These are phyloP conservation scores for Dacryopinax spathularia DNA, from an alignment of 768 basidiomycete species.

Conservation along the genomic window DNA sequence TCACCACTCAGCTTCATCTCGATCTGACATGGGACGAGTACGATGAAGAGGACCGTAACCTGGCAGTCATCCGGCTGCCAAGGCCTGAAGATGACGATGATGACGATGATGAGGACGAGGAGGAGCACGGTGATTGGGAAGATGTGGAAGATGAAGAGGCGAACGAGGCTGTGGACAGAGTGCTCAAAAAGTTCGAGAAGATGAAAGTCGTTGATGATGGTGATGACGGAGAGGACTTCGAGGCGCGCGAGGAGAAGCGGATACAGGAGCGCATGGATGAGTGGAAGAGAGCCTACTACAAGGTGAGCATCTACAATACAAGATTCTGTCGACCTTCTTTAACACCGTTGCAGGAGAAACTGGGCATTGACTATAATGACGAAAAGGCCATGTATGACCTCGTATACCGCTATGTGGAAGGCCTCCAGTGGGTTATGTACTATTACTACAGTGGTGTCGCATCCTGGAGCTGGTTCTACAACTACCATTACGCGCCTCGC, in stretches of 20 bases:
- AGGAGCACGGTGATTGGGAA: conserved; percentile 29
- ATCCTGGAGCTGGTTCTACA: conserved; percentile 98
- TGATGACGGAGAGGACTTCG: conserved; percentile 46
- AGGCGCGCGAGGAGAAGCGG: conserved; percentile 58
- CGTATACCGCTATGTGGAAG: conserved; percentile 73
- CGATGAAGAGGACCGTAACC: conserved; percentile 64
- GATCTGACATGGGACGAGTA: conserved; percentile 85
- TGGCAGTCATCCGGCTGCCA: conserved; percentile 56
- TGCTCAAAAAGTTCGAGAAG: conserved; percentile 76
- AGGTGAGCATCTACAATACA: conserved; percentile 37
- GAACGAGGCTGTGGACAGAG: conserved; percentile 57
- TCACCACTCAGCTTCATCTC: conserved; percentile 67
- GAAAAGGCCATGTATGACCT: conserved; percentile 51
- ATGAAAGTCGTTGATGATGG: conserved; percentile 63
- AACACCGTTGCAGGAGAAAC: conserved; percentile 48
- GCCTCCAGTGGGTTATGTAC: conserved; percentile 97
- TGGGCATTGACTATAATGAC: conserved; percentile 64
- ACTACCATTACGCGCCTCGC: conserved; percentile 93
- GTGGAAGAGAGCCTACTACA: conserved; percentile 86
- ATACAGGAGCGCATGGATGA: conserved; percentile 74
- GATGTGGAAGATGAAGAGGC: conserved; percentile 59
- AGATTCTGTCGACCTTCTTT: conserved; percentile 5
- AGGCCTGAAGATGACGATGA: conserved; percentile 24
- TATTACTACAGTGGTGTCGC: conserved; percentile 97
- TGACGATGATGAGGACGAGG: conserved; percentile 18